Conservation (phyloP, 2,329 filamentous ascomycete genomes). For the Magnaporthiopsis incrustans region DNA sequence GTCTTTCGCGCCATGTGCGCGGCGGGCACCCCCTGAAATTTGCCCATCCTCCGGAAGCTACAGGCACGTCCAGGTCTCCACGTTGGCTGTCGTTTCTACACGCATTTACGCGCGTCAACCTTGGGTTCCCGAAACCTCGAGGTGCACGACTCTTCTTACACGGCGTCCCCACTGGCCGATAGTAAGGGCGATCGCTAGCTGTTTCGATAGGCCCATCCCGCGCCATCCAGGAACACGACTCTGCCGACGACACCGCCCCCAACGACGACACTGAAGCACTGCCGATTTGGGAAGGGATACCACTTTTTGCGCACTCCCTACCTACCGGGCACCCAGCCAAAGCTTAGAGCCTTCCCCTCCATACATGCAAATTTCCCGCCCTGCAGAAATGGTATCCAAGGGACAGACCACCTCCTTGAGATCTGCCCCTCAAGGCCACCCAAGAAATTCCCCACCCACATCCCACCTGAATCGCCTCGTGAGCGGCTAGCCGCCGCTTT, state of each 20-base stretch:
- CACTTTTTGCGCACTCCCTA: too few species aligned
- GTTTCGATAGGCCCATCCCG: not conserved
- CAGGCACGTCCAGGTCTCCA: not conserved
- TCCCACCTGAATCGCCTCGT: not conserved
- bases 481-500: not conserved
- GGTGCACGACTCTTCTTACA: conserved; percentile 2
- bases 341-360: not conserved
- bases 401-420: not conserved
- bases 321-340: too few species aligned
- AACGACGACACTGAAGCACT: not conserved
- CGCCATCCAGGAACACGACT: not conserved
- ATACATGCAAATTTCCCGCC: not conserved
- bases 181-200: conserved; percentile 5
- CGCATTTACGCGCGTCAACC: too few species aligned
- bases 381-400: not conserved
- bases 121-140: not conserved
- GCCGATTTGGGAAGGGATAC: too few species aligned
- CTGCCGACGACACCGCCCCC: too few species aligned
- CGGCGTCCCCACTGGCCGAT: conserved; percentile 7
- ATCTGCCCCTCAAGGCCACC: not conserved
- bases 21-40: not conserved
- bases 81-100: not conserved
- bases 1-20: not conserved
- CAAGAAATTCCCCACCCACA: not conserved
- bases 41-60: not conserved